Evolutionary conservation across 2,329 filamentous ascomycete species (phyloP).

Genomic region (Dothiorella sarmentorum): DNA sequence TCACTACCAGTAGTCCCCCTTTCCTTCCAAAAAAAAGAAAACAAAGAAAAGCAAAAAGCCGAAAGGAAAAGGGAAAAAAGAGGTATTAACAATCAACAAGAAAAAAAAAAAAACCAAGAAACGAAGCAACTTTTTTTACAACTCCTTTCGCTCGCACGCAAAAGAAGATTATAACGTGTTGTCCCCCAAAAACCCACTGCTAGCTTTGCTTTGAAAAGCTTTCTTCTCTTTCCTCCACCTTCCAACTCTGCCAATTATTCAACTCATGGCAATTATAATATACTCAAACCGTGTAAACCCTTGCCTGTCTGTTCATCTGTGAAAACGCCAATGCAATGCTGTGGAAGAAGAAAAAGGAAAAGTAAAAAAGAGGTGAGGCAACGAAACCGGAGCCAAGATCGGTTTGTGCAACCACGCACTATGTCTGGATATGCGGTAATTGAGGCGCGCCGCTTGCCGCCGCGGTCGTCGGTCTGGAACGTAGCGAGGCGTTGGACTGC

Average conservation of each 20-base stretch:
- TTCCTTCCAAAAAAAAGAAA: background rate
- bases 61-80: background rate
- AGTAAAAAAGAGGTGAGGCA: background rate
- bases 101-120: background rate
- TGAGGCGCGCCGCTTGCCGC: background rate
- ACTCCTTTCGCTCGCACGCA: background rate
- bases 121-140: background rate
- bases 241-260: background rate
- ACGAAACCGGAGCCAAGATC: background rate
- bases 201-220: background rate
- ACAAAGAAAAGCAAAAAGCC: background rate
- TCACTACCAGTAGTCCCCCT: slow-evolving; percentile 2
- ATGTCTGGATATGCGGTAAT: background rate
- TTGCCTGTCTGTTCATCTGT: slow-evolving; percentile 3
- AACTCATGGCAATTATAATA: background rate
- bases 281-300: background rate
- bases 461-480: background rate
- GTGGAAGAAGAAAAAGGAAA: background rate
- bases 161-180: background rate
- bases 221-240: background rate
- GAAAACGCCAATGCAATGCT: slow-evolving; percentile 11
- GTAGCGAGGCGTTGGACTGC: slow-evolving; percentile 10
- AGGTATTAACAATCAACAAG: background rate
- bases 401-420: background rate
- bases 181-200: background rate